These are phyloP conservation scores for Phaseolus coccineus DNA, from an alignment of 331 rosid genomes.

Conservation along the genomic window DNA sequence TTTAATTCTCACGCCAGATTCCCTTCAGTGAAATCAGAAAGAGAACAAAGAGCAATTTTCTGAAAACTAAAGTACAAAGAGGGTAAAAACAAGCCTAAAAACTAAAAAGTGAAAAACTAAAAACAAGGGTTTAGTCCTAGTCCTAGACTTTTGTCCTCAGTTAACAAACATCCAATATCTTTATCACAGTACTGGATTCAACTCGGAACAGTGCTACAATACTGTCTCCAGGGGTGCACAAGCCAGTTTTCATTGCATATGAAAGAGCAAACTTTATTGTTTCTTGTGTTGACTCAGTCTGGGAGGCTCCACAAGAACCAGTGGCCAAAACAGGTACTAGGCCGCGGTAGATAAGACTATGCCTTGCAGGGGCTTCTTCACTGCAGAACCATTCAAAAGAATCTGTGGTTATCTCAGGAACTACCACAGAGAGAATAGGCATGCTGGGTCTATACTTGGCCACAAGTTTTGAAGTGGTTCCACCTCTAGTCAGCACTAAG, in stretches of 20 bases:
- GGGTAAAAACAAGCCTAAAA: background rate
- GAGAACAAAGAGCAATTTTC: background rate
- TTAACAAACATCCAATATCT: slow-evolving; percentile 31
- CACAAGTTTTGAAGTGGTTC: slow-evolving; percentile 39
- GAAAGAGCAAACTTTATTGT: slow-evolving; percentile 26
- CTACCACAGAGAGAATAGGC: slow-evolving; percentile 37
- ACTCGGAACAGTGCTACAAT: slow-evolving; percentile 24
- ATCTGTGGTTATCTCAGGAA: slow-evolving; percentile 35
- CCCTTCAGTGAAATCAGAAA: background rate
- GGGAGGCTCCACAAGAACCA: slow-evolving; percentile 17
- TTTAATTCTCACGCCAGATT: background rate
- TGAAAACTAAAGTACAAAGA: background rate
- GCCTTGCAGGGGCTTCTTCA: slow-evolving; percentile 35
- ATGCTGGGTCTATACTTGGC: slow-evolving; percentile 42
- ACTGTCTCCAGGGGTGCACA: slow-evolving; percentile 27
- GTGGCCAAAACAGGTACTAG: slow-evolving; percentile 26
- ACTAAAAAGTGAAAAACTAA: background rate
- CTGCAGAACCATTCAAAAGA: slow-evolving; percentile 39
- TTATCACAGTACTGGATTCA: slow-evolving; percentile 8
- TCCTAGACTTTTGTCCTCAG: background rate
- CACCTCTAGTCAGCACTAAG: slow-evolving; percentile 38
- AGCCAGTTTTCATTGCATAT: slow-evolving; percentile 5
- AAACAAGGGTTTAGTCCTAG: slow-evolving; percentile 4
- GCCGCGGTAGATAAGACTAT: slow-evolving; percentile 35
- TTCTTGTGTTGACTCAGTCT: slow-evolving; percentile 33